Evolutionary conservation across 106 monocot genomes (phyloP).

Genomic region (Amphibolis antarctica): DNA sequence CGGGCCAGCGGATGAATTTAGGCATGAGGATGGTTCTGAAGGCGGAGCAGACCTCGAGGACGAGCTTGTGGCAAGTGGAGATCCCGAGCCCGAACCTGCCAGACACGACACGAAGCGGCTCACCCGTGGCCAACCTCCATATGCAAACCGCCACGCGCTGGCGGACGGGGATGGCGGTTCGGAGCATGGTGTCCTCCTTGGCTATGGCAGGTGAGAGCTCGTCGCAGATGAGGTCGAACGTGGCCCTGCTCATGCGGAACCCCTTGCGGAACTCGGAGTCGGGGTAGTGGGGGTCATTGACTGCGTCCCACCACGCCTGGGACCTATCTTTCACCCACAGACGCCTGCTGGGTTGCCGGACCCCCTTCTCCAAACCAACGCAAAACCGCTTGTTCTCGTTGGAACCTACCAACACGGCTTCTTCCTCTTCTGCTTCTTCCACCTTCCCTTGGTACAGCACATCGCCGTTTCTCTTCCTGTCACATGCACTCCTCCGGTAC

Average conservation of each 20-base stretch:
- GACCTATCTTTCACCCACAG: conserved; percentile 42
- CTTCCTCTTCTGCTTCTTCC: too few relatives aligned
- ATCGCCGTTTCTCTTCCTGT: too few relatives aligned
- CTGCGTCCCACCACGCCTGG: conserved; percentile 29
- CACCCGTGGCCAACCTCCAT: conserved; percentile 3
- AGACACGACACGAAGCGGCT: conserved; percentile 6
- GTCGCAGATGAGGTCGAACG: conserved; percentile 28
- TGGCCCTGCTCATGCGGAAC: conserved; percentile 29
- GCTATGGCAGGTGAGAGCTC: conserved; percentile 27
- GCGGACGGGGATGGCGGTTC: conserved; percentile 1
- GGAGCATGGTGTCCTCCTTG: conserved; percentile 37
- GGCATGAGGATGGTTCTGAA: conserved; percentile 8
- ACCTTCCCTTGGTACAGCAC: too few relatives aligned
- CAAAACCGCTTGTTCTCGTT: too few relatives aligned
- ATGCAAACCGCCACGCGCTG: conserved; percentile 7
- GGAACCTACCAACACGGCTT: too few relatives aligned
- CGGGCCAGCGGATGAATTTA: conserved; percentile 6
- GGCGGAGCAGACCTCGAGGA: conserved; percentile 17
- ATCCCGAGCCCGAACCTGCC: conserved; percentile 4
- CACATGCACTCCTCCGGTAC: too few relatives aligned
- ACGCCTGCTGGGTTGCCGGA: background rate
- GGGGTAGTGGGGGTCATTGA: conserved; percentile 27
- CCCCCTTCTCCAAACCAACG: background rate
- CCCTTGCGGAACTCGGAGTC: conserved; percentile 25
- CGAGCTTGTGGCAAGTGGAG: conserved; percentile 11